Evolutionary conservation across 208 protist species (phyloP), one percentile per base, ranked within the genome.

Genomic region (Crithidia sp.): DNA sequence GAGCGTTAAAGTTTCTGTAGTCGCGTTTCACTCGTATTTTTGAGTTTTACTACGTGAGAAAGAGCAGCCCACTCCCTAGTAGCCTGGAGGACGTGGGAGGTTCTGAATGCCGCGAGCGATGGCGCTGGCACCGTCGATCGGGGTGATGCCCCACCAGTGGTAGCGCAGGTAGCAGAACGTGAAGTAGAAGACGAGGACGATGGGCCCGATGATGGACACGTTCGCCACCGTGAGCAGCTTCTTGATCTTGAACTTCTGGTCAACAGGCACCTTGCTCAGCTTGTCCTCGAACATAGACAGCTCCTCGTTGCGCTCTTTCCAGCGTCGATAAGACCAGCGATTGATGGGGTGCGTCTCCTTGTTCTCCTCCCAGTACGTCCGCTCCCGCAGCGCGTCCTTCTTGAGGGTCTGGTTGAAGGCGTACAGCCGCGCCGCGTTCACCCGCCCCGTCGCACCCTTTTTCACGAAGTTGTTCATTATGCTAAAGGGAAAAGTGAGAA

Each of bases 231-330:
- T 92, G 62, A 94, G 79, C 0, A 94, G 74, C 65, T 94, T 94
- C 60, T 94, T 94, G 41, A 95, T 84, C 69, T 95, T 93, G 68
- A 93, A 93, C 74, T 95, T 92, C 62, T 95, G 87, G 72, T 95
- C 90, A 0, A 92, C 82, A 5, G 90, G 90, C 12, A 93, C 86
- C 19, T 88, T 85, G 40, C 83, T 82, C 56, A 95, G 76, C 54
- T 91, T 95, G 36, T 93, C 83, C 67, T 92, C 82, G 70, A 95
- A 95, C 67, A 95, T 82, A 36, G 83, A 87, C n/a, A 92, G 28
- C 63, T 92, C 86, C 55, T 93, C 90, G 13, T 90, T 87, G 37
- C 86, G 81, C 49, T 90, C 76, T 54, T 87, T 86, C 88, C 90
- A 95, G 8, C 88, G 81, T 28, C 85, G 85, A 63, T 92, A 95